Base-by-base conservation (phyloP, 192 early-diverging fungal species). In the Entomortierella chlamydospora region DNA sequence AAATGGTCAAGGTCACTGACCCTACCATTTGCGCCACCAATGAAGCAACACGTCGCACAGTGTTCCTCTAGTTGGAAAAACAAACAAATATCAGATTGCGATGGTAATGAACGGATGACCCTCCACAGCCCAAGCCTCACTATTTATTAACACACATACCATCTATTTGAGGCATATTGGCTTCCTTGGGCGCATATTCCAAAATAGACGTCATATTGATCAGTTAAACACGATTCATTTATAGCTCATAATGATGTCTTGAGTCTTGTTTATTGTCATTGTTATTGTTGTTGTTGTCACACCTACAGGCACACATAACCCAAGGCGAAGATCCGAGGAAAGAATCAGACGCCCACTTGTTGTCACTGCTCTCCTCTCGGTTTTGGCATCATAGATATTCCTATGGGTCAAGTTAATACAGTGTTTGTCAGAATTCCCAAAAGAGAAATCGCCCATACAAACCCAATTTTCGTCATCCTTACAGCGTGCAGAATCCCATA, bases 401-500 rank as follows among this genome's bases (percentile, higher is more conserved):
- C 73, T 74, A 61, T 10, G 17, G 15, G 39, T 41, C 13, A 13
- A 41, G 39, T 13, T 9, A 41, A 9, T 9, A 41, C 13, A 41
- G 39, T 41, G 20, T 20, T 47, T 20, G 20, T 12, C 15, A 47
- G 20, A 20, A 52, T n/a, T n/a, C n/a, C n/a, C n/a, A 53, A 30
- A 45, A 57, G 34, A 28, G 10, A 6, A 15, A 30, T 23, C 2
- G 20, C 2, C 12, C 15, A 20, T 47, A 47, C 4, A 20, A 47
- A 47, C 15, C 4, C 2, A 47, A 47, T 56, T 28, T 8, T 31
- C 51, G 11, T 30, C 43, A 39, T n/a, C 12, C 65, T 58, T 77
- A 77, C 73, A 77, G 34, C 28, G 73, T 77, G 34, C 68, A 77
- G 23, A 68, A 68, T 9, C 73, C 65, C 73, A 68, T 77, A 54